Conservation (phyloP, 768 basidiomycete genomes). For the Tulasnella sp. region DNA sequence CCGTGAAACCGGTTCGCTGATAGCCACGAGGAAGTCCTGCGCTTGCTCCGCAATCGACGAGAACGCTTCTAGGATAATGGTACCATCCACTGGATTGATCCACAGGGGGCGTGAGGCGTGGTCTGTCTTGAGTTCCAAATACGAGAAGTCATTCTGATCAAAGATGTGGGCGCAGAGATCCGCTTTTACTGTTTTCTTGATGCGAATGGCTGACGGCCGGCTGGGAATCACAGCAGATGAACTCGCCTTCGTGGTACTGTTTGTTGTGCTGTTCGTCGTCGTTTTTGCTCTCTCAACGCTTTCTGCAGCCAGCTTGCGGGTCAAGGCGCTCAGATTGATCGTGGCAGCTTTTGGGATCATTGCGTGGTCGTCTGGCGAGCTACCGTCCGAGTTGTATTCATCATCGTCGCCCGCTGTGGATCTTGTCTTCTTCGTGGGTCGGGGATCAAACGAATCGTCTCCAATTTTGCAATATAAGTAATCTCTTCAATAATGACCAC, state of each 20-base stretch:
- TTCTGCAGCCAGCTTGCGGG: constrained; percentile 62
- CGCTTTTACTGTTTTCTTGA: constrained; percentile 8
- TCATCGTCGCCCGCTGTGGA: constrained; percentile 13
- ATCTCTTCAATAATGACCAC: not conserved
- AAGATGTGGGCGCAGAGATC: constrained; percentile 27
- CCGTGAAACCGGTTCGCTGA: constrained; percentile 98
- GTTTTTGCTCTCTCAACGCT: constrained; percentile 34
- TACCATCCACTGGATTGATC: constrained; percentile 86
- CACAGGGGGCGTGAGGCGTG: constrained; percentile 88
- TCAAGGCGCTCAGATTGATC: constrained; percentile 80
- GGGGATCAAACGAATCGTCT: constrained; percentile 12
- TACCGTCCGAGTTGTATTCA: not conserved
- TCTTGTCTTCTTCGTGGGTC: constrained; percentile 13
- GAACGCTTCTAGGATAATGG: constrained; percentile 95
- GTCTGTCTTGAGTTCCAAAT: constrained; percentile 78
- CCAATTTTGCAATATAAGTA: not conserved
- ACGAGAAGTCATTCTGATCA: constrained; percentile 74
- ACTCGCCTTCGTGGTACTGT: not conserved
- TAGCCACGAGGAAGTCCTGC: constrained; percentile 95
- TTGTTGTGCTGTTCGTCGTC: constrained; percentile 26
- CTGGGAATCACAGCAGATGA: not conserved
- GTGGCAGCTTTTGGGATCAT: constrained; percentile 49
- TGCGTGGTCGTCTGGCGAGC: constrained; percentile 7
- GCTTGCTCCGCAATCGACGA: constrained; percentile 96
- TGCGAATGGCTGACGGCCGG: constrained; percentile 7